A percentile compares a stretch with the other conserved stretches of the same genome.
Evolutionary conservation across 208 protist species (phyloP).

Genomic region (Balamuthia mandrillaris): DNA sequence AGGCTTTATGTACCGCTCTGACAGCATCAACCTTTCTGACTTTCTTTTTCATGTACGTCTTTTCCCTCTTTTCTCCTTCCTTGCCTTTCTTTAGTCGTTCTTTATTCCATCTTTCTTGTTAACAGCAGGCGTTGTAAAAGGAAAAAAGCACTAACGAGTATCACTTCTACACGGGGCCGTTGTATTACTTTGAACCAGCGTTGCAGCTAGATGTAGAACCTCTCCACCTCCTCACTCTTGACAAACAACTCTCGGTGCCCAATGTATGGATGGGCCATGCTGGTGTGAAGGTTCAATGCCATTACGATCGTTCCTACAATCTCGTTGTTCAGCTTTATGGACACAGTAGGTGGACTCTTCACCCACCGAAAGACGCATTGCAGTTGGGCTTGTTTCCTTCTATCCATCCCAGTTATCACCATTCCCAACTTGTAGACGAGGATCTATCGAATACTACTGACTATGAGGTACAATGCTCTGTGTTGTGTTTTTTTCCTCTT

Average conservation of each 20-base stretch:
- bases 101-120: neutral
- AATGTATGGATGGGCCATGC: slow-evolving; percentile 11
- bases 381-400: neutral
- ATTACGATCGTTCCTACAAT: neutral
- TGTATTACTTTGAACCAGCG: neutral
- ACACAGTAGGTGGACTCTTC: neutral
- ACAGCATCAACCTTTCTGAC: neutral
- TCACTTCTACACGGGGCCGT: neutral
- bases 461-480: too few species aligned
- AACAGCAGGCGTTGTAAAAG: neutral
- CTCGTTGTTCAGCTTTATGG: neutral
- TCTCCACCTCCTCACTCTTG: neutral
- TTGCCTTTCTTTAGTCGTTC: neutral
- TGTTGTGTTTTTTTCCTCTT: too few species aligned
- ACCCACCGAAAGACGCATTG: neutral
- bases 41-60: neutral
- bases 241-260: neutral
- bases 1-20: neutral
- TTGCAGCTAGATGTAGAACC: neutral
- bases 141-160: neutral
- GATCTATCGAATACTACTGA: too few species aligned
- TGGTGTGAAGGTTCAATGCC: neutral
- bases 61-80: neutral
- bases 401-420: neutral
- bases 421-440: neutral